phyloP scores from a whole-genome alignment of 345 rosid species.

The Gossypium rotundifolium region DNA sequence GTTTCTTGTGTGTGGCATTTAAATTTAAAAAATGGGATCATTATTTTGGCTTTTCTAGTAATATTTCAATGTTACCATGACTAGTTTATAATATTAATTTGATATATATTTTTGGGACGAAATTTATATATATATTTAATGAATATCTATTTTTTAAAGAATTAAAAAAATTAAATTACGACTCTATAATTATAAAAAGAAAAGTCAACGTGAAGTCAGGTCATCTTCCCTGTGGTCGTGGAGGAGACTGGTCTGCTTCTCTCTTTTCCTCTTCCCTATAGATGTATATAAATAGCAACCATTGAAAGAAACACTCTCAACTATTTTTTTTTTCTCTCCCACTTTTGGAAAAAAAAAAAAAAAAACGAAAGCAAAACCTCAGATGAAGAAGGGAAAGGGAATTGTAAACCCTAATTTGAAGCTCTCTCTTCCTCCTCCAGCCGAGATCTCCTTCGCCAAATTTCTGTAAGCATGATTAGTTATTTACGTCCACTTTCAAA shows the following conservation, averaged over 20 bases:
- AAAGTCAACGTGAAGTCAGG: constrained; percentile 9
- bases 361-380: not conserved
- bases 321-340: not conserved
- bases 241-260: not conserved
- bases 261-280: not conserved
- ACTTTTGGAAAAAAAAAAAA: not conserved
- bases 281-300: not conserved
- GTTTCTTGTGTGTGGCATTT: too few species aligned
- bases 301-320: not conserved
- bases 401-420: constrained; percentile 31
- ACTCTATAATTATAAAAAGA: not conserved
- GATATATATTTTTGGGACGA: too few species aligned
- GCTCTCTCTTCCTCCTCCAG: constrained; percentile 45
- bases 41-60: too few species aligned
- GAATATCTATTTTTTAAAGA: not conserved
- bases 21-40: too few species aligned
- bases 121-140: too few species aligned
- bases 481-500: not conserved
- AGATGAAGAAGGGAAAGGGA: constrained; percentile 38
- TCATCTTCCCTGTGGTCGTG: constrained; percentile 4
- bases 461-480: constrained; percentile 37
- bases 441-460: constrained; percentile 41
- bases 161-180: not conserved
- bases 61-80: too few species aligned
- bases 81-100: too few species aligned